Base-by-base conservation (phyloP, 2,329 filamentous ascomycete genomes). In the Phaeoacremonium minimum region DNA sequence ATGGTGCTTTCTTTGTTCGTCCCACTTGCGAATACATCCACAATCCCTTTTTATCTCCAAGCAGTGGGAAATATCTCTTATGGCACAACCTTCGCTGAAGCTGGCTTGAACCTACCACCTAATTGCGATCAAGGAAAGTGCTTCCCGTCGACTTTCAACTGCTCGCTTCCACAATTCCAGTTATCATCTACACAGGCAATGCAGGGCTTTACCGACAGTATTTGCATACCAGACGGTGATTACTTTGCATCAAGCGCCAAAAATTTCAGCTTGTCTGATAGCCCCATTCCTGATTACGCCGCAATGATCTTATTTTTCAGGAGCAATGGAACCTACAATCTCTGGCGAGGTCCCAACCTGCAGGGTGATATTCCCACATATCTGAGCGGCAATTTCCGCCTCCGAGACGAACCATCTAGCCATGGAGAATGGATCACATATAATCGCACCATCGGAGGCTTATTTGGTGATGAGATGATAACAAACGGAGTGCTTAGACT, bases 141-240 rank as follows among this genome's bases (percentile, higher is more conserved):
- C 17, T 36, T 49, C 6, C 42, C 45, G 2, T 28, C 29, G 20
- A 41, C 35, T 7, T 47, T 49, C 36, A 49, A 49, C 35, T 49
- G 46, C 26, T 40, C 44, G 12, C 28, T 49, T 22, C 34, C 42
- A 7, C 37, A 40, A 30, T 33, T 36, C 6, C 17, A 29, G 12
- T 28, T 32, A 7, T 14, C 12, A 6, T 12, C 11, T 11, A 30
- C 37, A 6, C 28, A 19, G 15, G 28, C 33, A 15, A 18, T 32
- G 11, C 33, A 40, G 30, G 37, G 37, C 19, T 40, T 40, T 30
- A 32, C 33, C 17, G 43, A 34, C 7, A 40, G 37, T 15, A 32
- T 41, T 15, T 47, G 45, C 30, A 17, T 46, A 11, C 43, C 43
- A 4, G 33, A 44, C 26, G 33, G 43, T 6, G 13, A 19, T 7